Conservation (phyloP, 2,329 filamentous ascomycete species). For the Botrytis tulipae region DNA sequence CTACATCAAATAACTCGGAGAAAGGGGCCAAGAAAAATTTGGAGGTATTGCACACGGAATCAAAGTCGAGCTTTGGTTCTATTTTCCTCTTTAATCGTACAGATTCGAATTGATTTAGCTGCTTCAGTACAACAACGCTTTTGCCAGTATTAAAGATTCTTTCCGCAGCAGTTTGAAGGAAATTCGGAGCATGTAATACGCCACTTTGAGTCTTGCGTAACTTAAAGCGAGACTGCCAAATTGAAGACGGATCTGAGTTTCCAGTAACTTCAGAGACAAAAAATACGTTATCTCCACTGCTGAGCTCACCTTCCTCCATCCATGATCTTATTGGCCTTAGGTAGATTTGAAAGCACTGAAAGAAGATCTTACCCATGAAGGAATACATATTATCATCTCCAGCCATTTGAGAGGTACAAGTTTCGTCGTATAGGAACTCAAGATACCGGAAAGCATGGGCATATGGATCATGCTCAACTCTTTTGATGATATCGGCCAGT, state of each 20-base stretch:
- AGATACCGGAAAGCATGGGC: conserved; percentile 65
- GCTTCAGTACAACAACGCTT: conserved; percentile 78
- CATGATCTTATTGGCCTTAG: conserved; percentile 75
- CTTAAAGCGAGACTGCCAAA: conserved; percentile 76
- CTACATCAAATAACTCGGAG: conserved; percentile 67
- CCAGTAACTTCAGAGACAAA: conserved; percentile 65
- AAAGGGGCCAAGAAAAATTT: conserved; percentile 61
- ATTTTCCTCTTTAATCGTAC: conserved; percentile 36
- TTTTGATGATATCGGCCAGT: conserved; percentile 61
- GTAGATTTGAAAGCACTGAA: conserved; percentile 80
- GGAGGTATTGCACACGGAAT: conserved; percentile 51
- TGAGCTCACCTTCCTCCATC: conserved; percentile 78
- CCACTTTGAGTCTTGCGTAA: conserved; percentile 61
- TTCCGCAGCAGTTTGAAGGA: conserved; percentile 65
- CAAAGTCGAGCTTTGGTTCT: conserved; percentile 55
- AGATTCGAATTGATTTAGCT: conserved; percentile 56
- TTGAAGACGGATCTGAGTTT: conserved; percentile 57
- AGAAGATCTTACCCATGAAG: conserved; percentile 68
- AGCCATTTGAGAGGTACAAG: conserved; percentile 66
- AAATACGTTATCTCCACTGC: conserved; percentile 65
- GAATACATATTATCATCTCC: conserved; percentile 61
- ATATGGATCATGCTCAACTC: conserved; percentile 47
- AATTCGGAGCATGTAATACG: conserved; percentile 66
- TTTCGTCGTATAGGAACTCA: conserved; percentile 72
- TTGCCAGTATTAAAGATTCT: conserved; percentile 88